Base-by-base conservation (phyloP, 345 rosid genomes). In the Corchorus olitorius region DNA sequence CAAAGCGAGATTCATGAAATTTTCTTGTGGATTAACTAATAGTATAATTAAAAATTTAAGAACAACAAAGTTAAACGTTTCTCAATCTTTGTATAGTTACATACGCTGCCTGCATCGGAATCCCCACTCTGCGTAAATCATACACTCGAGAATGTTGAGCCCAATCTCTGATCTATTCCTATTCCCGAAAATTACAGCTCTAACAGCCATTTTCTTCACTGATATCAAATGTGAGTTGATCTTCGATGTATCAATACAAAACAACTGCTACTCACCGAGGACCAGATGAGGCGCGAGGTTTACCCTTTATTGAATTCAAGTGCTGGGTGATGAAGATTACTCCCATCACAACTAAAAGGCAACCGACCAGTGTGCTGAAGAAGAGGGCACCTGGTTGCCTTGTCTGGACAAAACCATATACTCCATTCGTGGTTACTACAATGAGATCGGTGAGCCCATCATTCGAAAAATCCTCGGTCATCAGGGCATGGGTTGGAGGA, bases 381-480 rank as follows among this genome's bases (percentile, higher is more conserved):
- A 94, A 97, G 78, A 97, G 87, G 79, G 97, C 99, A 50, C 99
- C 99, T 0, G 99, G 99, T 64, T 92, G 97, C 82, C 98, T 92
- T 27, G 96, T 91, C 81, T 97, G 99, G 77, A 94, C 97, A 61
- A 93, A 96, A 46, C 99, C 97, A 37, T 93, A 94, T 6, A 93
- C 84, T 35, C 98, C 98, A 20, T 82, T 94, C 12, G 97, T 90
- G 39, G 99, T 97, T 86, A 97, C 86, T 39, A 97, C 82, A 74
- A 97, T 97, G 65, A 94, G 80, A 84, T 94, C 99, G 3, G 97
- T 89, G 37, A 94, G 92, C 14, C 98, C 97, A 52, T 97, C 99
- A 74, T 87, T 89, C 0, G 98, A 92, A 87, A 92, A 96, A 86
- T 96, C 99, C 13, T 93, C 98, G 3, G 88, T 60, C 61, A 96